phyloP scores from a whole-genome alignment of 805 yeast genomes.

The Yarrowia porcina region DNA sequence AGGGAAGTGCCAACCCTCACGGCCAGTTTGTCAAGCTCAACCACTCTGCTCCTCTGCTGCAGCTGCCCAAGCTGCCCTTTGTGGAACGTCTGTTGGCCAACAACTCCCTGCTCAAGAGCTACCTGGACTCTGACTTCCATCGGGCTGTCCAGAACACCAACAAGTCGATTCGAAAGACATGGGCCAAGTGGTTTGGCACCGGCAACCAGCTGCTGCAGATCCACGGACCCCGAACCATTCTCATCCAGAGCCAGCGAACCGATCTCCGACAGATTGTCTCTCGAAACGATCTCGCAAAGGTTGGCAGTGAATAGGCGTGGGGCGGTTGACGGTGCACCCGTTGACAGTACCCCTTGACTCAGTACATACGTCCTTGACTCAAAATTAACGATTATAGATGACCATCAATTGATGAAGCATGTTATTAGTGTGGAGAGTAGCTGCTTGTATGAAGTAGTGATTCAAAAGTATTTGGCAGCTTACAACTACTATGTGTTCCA shows the following conservation, averaged over 20 bases:
- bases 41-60: slow-evolving; percentile 6
- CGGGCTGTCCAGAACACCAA: slow-evolving; percentile 4
- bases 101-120: slow-evolving; percentile 15
- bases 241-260: slow-evolving; percentile 23
- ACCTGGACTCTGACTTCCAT: slow-evolving; percentile 23
- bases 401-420: slow-evolving; percentile 1
- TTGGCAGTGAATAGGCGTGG: slow-evolving; percentile 4
- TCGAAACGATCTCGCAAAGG: slow-evolving; percentile 16
- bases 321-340: too few species aligned
- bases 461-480: too few species aligned
- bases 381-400: slow-evolving; percentile 23
- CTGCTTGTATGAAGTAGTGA: too few species aligned
- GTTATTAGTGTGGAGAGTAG: not conserved
- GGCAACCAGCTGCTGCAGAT: slow-evolving; percentile 18
- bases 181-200: slow-evolving; percentile 25
- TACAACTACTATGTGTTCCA: too few species aligned
- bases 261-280: slow-evolving; percentile 15
- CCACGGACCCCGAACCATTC: slow-evolving; percentile 23
- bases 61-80: slow-evolving; percentile 21
- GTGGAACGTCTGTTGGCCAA: slow-evolving; percentile 17
- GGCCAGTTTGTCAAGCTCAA: not conserved
- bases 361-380: not conserved
- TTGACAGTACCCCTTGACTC: not conserved
- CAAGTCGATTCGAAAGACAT: slow-evolving; percentile 13
- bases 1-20: not conserved